These are phyloP conservation scores for Penicillium diatomitis DNA, from an alignment of 495 filamentous ascomycete species.

Conservation along the genomic window DNA sequence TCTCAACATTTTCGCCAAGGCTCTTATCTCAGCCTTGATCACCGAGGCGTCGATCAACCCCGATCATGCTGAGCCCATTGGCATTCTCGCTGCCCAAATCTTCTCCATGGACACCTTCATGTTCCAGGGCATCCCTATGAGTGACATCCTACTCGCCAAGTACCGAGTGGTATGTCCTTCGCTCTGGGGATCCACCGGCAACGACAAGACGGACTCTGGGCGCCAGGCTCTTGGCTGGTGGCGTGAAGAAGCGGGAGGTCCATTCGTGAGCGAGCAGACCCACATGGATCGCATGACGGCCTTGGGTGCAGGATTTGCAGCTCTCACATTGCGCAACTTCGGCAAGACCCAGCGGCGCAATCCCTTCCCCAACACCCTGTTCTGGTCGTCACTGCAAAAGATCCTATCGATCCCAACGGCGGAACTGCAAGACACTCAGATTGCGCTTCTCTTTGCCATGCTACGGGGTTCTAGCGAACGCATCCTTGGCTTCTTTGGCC, in stretches of 20 bases:
- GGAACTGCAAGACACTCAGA: conserved; percentile 67
- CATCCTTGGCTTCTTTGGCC: conserved; percentile 71
- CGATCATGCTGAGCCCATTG: conserved; percentile 71
- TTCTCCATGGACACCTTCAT: conserved; percentile 59
- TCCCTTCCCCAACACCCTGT: conserved; percentile 69
- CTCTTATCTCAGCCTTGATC: conserved; percentile 63
- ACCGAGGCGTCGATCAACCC: conserved; percentile 62
- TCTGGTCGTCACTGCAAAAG: conserved; percentile 66
- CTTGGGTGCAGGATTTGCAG: conserved; percentile 71
- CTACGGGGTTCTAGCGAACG: conserved; percentile 59
- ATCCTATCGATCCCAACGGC: conserved; percentile 61
- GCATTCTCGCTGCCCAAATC: conserved; percentile 62
- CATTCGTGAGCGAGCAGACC: conserved; percentile 52
- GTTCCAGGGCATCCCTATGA: conserved; percentile 62
- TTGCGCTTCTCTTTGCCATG: conserved; percentile 67
- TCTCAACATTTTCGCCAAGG: conserved; percentile 75
- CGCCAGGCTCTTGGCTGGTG: conserved; percentile 65
- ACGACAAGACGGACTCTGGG: conserved; percentile 63
- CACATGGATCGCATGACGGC: conserved; percentile 80
- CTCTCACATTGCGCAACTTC: conserved; percentile 76
- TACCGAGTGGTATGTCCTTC: conserved; percentile 72
- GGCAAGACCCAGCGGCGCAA: conserved; percentile 53
- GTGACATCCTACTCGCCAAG: conserved; percentile 85
- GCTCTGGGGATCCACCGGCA: conserved; percentile 74
- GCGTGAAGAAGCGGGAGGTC: conserved; percentile 41